These are phyloP conservation scores for Hemileccinum impolitum DNA, from an alignment of 768 basidiomycete species.

Conservation along the genomic window DNA sequence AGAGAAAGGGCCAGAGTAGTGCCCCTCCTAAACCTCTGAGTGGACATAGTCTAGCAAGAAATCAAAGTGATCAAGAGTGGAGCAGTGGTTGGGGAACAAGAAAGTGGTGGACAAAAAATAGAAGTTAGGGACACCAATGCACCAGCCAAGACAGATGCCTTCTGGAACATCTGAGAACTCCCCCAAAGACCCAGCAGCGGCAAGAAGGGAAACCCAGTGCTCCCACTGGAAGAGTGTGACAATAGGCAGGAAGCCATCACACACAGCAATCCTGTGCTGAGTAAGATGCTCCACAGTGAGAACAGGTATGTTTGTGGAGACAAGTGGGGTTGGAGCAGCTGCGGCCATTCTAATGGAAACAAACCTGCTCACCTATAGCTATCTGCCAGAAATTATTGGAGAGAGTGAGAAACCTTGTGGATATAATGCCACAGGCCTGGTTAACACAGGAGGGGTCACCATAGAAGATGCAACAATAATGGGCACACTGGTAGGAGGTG, in stretches of 20 bases:
- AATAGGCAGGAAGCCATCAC: slow-evolving; percentile 17
- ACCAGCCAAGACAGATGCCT: slow-evolving; percentile 13
- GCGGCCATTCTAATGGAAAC: neutral
- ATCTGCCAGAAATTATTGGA: neutral
- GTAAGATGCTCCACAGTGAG: neutral
- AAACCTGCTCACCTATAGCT: neutral
- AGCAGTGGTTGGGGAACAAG: neutral
- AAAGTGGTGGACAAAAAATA: neutral
- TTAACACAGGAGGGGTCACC: neutral
- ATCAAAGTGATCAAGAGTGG: neutral
- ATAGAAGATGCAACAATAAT: neutral
- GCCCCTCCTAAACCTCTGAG: slow-evolving; percentile 26
- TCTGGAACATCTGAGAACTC: slow-evolving; percentile 20
- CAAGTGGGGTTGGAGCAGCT: neutral
- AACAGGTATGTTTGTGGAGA: neutral
- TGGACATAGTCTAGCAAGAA: slow-evolving; percentile 35
- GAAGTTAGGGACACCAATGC: neutral
- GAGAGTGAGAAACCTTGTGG: neutral
- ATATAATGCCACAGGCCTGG: neutral
- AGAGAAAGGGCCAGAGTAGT: slow-evolving; percentile 31
- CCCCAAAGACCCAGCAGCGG: slow-evolving; percentile 6
- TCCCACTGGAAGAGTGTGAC: slow-evolving; percentile 22
- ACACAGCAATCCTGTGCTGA: slow-evolving; percentile 14
- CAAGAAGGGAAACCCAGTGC: slow-evolving; percentile 15
- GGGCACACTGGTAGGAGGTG: too few relatives aligned